phyloP scores from a whole-genome alignment of 2,329 filamentous ascomycete species.

The Calonectria pseudoturangicola region DNA sequence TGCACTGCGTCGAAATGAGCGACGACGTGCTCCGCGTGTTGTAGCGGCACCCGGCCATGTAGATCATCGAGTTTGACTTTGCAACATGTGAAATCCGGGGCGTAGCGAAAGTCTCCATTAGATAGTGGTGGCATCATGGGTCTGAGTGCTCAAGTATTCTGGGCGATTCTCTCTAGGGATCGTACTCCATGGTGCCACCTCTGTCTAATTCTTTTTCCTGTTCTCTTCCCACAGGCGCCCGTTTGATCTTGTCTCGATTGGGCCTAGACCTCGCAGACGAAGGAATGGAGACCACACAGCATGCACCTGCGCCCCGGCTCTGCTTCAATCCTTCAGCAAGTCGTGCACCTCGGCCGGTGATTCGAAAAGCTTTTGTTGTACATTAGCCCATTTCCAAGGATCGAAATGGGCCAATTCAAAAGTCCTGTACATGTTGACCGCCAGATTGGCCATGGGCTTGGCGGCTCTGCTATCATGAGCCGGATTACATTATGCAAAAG shows the following conservation, averaged over 20 bases:
- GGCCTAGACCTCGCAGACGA: constrained; percentile 8
- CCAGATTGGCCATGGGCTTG: background rate
- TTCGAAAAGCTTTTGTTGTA: constrained; percentile 15
- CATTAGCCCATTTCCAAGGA: constrained; percentile 13
- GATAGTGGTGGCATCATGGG: background rate
- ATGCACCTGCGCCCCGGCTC: constrained; percentile 20
- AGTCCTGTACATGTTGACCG: constrained; percentile 8
- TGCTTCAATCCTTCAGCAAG: constrained; percentile 6
- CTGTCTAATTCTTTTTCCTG: background rate
- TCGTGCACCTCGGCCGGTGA: background rate
- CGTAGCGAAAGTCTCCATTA: background rate
- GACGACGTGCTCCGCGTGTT: background rate
- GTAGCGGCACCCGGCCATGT: constrained; percentile 9
- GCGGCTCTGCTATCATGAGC: background rate
- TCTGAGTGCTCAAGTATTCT: background rate
- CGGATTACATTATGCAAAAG: background rate
- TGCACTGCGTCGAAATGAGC: background rate
- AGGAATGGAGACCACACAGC: constrained; percentile 10
- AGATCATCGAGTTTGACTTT: constrained; percentile 27
- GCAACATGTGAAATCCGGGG: constrained; percentile 12
- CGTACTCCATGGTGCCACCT: background rate
- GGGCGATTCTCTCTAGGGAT: background rate
- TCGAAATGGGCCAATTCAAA: background rate
- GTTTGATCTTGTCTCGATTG: background rate
- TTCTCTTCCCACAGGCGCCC: background rate